Base-by-base conservation (phyloP, 164 flowering plant species). In the Vitis rupestris region DNA sequence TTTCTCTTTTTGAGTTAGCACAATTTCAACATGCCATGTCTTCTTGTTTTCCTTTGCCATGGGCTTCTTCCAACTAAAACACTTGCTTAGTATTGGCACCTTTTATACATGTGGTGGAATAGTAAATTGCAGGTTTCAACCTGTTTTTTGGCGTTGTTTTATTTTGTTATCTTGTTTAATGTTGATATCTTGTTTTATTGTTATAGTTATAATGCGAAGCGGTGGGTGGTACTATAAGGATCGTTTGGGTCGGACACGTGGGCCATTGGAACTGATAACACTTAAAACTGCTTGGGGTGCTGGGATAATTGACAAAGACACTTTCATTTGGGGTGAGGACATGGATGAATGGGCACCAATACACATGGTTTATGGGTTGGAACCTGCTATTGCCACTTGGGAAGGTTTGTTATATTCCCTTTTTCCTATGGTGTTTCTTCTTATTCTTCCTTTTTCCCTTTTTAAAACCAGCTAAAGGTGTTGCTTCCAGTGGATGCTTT, bases 321-420 rank as follows among this genome's bases (percentile, higher is more conserved):
- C 98, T 2, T 94, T 94, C 82, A 84, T 94, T 59, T 94, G 98
- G 98, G 94, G 93, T n/a, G 97, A 90, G 55, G 98, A 94, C 83
- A 82, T 92, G 95, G 98, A 92, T 82, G 98, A 94, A 74, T 94
- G 97, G 97, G 97, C 90, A 58, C 98, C 98, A 4, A 92, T 94
- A 72, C 84, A 86, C 78, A 94, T 94, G 98, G 78, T 92, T 57
- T 90, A 94, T 75, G 97, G 97, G 52, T 49, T 94, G 83, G 94
- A 94, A 72, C 85, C 65, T 68, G 98, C 98, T 61, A 82, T 94
- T 81, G 97, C 94, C 72, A 89, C 98, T 59, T 94, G 98, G 98
- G 98, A 94, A 85, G 98, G 98, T 94, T 59, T 68, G 90, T 75
- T 47, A 37, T 66, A 12, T 63, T 2, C 53, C 48, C 29, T n/a